These are phyloP conservation scores for Panaeolus papilionaceus DNA, from an alignment of 768 basidiomycete species.

Conservation along the genomic window DNA sequence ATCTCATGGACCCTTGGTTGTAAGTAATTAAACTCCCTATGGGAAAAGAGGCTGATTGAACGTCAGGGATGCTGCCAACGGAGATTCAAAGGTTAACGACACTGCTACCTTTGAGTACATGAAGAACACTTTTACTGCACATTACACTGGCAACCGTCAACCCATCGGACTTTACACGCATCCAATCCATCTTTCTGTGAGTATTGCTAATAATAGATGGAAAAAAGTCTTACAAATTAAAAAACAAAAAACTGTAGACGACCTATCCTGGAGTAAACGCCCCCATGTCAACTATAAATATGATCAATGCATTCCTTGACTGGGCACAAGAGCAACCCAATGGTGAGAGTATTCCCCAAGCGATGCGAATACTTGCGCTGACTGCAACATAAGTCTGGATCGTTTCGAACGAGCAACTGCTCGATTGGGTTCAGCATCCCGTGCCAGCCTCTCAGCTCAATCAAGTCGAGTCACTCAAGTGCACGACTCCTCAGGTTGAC, in stretches of 20 bases:
- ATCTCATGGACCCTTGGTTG: constrained; percentile 89
- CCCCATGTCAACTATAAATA: constrained; percentile 61
- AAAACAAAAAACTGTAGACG: constrained; percentile 33
- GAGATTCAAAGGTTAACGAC: constrained; percentile 56
- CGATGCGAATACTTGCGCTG: neutral
- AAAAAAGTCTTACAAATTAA: neutral
- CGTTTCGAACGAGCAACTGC: constrained; percentile 72
- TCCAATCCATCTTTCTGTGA: constrained; percentile 75
- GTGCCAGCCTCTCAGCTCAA: constrained; percentile 66
- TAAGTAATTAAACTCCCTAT: constrained; percentile 40
- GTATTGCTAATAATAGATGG: constrained; percentile 25
- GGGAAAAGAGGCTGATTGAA: constrained; percentile 1
- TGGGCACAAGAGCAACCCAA: constrained; percentile 79
- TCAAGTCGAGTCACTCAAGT: constrained; percentile 60
- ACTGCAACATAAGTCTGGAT: constrained; percentile 62
- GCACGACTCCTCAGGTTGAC: constrained; percentile 66
- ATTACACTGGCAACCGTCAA: constrained; percentile 78
- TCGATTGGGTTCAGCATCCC: constrained; percentile 78
- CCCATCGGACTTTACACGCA: constrained; percentile 86
- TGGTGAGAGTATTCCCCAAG: constrained; percentile 41
- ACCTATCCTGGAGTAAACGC: constrained; percentile 65
- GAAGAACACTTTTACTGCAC: constrained; percentile 74
- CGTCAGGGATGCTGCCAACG: constrained; percentile 60
- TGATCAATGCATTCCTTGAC: constrained; percentile 83
- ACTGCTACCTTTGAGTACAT: constrained; percentile 72